Evolutionary conservation across 1,284 basidiomycete species (phyloP), one percentile per base, ranked within the genome.

Genomic region (Rhodofomes roseus): DNA sequence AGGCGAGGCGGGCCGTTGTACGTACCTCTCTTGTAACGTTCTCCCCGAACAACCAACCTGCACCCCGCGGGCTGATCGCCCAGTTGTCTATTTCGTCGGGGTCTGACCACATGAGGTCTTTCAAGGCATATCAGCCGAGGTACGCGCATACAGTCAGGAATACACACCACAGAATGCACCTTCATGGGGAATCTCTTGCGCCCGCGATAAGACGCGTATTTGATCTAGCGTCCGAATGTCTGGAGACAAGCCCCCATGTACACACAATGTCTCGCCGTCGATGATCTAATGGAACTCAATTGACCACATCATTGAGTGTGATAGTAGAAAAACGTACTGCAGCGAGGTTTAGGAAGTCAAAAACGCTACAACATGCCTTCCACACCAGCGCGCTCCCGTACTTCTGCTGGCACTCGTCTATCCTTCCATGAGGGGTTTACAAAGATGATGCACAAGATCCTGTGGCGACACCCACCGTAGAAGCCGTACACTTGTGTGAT

Each of bases 401-500:
- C 73, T 97, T 98, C 74, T 94, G 91, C 75, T 96, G 95, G 69
- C 95, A 97, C 75, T 98, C 95, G 71, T 97, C 95, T 96, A 65
- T 18, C 50, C 37, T 29, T n/a, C 44, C 20, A n/a, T 31, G n/a
- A 23, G 31, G 11, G 50, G 18, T n/a, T 29, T 20, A 16, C 25
- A 43, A 8, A 23, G n/a, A 51, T 14, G 12, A 14, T 23, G n/a
- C 12, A 31, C 9, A 29, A n/a, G 11, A 34, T 16, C 9, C 12
- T 31, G 18, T 2, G 2, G 5, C 36, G 22, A 85, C 60, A 34
- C 31, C 4, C 59, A 95, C 95, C 95, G 71, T 98, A 98, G 75
- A 98, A 98, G 16, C 96, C 96, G 65, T 98, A 98, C 1, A 98
- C 96, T 70, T 98, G 96, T 1, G 96, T 98, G 68, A 98, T 98